A percentile compares a stretch with the other conserved stretches of the same genome.
These are phyloP conservation scores for Sphaerulina musiva DNA, from an alignment of 2,329 filamentous ascomycete species.

Conservation along the genomic window DNA sequence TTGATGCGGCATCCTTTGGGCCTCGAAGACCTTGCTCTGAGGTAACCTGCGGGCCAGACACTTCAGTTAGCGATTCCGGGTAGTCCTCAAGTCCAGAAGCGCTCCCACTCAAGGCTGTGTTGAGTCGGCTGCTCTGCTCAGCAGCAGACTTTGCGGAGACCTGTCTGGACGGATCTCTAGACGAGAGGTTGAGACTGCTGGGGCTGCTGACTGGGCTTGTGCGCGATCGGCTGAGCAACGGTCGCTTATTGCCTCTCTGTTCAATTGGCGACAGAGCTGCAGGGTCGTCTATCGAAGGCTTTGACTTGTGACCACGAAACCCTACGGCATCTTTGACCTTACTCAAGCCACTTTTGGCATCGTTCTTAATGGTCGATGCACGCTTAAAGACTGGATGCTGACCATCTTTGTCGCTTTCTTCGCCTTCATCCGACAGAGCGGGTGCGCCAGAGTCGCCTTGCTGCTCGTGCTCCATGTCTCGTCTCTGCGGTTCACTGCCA, in stretches of 20 bases:
- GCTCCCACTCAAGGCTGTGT: constrained; percentile 5
- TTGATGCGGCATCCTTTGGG: not conserved
- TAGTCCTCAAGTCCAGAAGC: not conserved
- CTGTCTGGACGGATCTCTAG: constrained; percentile 6
- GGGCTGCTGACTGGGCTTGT: constrained; percentile 28
- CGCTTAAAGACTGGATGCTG: constrained; percentile 62
- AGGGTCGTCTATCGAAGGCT: constrained; percentile 31
- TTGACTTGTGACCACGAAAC: constrained; percentile 37
- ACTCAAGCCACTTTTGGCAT: constrained; percentile 74
- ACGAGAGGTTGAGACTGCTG: constrained; percentile 18
- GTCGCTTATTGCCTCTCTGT: constrained; percentile 18
- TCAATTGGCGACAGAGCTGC: constrained; percentile 22
- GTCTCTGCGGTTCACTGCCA: constrained; percentile 32
- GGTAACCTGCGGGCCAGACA: constrained; percentile 8
- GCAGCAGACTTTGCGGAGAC: constrained; percentile 12
- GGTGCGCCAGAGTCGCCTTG: constrained; percentile 20
- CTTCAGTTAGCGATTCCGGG: not conserved
- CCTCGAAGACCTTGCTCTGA: constrained; percentile 13
- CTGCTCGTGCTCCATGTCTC: constrained; percentile 19
- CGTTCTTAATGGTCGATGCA: constrained; percentile 69
- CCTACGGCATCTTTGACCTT: constrained; percentile 83
- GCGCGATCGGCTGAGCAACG: constrained; percentile 21
- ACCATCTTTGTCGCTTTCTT: constrained; percentile 29
- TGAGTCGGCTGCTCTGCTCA: constrained; percentile 19
- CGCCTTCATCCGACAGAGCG: constrained; percentile 29